Percentiles rank a stretch among this genome's conserved stretches.
phyloP scores from a whole-genome alignment of 352 stramenopile species.

The Achlya hypogyna region DNA sequence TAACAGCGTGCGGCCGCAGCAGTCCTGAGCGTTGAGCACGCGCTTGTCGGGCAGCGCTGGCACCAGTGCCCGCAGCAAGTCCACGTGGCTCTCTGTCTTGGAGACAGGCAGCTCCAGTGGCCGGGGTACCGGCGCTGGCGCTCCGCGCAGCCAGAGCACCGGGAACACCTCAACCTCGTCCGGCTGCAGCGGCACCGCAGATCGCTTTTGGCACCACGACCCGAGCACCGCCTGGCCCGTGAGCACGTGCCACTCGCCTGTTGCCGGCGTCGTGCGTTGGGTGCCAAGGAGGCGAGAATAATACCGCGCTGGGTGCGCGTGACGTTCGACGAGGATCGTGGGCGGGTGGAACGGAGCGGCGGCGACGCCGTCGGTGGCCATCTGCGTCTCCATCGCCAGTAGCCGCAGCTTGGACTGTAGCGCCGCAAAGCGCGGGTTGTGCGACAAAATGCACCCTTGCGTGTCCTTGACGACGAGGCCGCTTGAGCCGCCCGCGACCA shows the following conservation, averaged over 20 bases:
- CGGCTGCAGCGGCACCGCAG: background rate
- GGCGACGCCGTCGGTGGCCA: background rate
- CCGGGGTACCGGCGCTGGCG: background rate
- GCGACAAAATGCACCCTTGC: background rate
- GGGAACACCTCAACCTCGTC: constrained; percentile 5
- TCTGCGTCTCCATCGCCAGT: constrained; percentile 5
- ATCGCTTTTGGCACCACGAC: background rate
- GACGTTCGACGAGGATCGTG: background rate
- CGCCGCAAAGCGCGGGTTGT: background rate
- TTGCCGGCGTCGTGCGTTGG: background rate
- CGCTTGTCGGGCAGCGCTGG: constrained; percentile 7
- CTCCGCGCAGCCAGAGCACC: constrained; percentile 1
- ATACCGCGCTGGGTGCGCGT: background rate
- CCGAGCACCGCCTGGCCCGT: background rate
- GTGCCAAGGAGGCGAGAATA: background rate
- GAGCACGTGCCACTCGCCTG: background rate
- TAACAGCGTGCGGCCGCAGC: background rate
- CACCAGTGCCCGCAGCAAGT: background rate
- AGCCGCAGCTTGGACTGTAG: constrained; percentile 15
- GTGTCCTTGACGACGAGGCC: constrained; percentile 12
- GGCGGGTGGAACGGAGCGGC: background rate
- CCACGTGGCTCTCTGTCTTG: background rate
- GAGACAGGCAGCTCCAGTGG: background rate
- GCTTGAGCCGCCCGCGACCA: background rate
- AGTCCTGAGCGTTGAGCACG: background rate